Conservation (phyloP, 2,329 filamentous ascomycete species). For the Raffaelea albimanens region DNA sequence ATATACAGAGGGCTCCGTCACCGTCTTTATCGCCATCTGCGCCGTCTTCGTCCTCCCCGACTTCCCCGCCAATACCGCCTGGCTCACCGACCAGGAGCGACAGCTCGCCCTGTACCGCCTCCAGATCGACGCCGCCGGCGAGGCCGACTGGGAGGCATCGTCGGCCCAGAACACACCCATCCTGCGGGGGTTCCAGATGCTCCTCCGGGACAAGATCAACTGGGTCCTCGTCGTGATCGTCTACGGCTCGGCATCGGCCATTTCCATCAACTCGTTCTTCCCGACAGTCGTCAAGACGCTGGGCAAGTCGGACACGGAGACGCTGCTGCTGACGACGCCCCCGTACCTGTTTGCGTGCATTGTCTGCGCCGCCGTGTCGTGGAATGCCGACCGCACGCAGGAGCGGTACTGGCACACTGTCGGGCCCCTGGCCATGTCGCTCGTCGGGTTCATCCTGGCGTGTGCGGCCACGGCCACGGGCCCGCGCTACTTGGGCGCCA, state of each 20-base stretch:
- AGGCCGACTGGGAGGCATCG: constrained; percentile 14
- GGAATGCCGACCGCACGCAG: constrained; percentile 64
- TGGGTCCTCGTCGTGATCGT: constrained; percentile 48
- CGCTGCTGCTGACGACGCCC: constrained; percentile 54
- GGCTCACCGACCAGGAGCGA: constrained; percentile 14
- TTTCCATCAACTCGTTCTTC: constrained; percentile 58
- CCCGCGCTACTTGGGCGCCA: constrained; percentile 59
- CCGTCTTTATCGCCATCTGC: constrained; percentile 47
- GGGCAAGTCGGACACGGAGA: constrained; percentile 49
- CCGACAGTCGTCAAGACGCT: constrained; percentile 58
- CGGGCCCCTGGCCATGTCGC: constrained; percentile 49
- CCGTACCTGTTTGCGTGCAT: constrained; percentile 55
- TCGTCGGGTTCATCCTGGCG: constrained; percentile 58
- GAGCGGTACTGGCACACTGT: constrained; percentile 62
- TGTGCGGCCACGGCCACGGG: constrained; percentile 51
- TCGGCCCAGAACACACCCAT: constrained; percentile 10
- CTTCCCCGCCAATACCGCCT: constrained; percentile 49
- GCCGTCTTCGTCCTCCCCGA: constrained; percentile 56
- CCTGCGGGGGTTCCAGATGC: constrained; percentile 13
- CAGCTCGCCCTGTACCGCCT: constrained; percentile 15
- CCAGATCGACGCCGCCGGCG: constrained; percentile 14
- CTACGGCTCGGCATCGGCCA: constrained; percentile 43
- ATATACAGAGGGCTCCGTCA: constrained; percentile 60
- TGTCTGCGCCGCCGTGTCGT: constrained; percentile 54
- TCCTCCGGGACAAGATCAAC: constrained; percentile 46